Evolutionary conservation across 768 basidiomycete genomes (phyloP).

Genomic region (Mycena galericulata): DNA sequence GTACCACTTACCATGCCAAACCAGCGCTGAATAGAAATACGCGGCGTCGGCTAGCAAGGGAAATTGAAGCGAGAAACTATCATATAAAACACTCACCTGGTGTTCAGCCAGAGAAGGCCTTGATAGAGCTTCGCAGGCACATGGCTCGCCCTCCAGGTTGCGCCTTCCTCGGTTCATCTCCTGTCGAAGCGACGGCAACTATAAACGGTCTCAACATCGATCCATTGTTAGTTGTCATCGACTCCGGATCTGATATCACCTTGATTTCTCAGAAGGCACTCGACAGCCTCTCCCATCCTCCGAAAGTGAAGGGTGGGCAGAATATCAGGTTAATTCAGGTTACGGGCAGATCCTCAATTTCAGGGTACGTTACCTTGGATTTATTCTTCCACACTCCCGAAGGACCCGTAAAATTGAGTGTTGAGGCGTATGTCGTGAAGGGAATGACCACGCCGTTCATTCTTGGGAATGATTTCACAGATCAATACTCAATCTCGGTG

Average conservation of each 20-base stretch:
- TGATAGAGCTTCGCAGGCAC: constrained; percentile 31
- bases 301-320: constrained; percentile 34
- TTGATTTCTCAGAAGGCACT: too few species aligned
- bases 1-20: not conserved
- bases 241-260: too few species aligned
- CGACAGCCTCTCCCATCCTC: too few species aligned
- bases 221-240: too few species aligned
- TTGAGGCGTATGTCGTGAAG: constrained; percentile 37
- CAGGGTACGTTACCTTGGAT: constrained; percentile 43
- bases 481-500: constrained; percentile 47
- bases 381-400: constrained; percentile 39
- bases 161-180: not conserved
- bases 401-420: constrained; percentile 39
- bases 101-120: not conserved
- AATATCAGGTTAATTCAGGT: constrained; percentile 49
- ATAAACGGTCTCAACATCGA: too few species aligned
- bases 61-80: constrained; percentile 13
- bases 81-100: not conserved
- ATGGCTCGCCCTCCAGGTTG: constrained; percentile 44
- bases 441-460: constrained; percentile 43
- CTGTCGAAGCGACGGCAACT: too few species aligned
- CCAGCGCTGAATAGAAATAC: constrained; percentile 6
- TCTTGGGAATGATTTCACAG: constrained; percentile 47
- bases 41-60: not conserved
- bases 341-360: constrained; percentile 43